Evolutionary conservation across 495 filamentous ascomycete species (phyloP).

Genomic region (Neurospora sp.): DNA sequence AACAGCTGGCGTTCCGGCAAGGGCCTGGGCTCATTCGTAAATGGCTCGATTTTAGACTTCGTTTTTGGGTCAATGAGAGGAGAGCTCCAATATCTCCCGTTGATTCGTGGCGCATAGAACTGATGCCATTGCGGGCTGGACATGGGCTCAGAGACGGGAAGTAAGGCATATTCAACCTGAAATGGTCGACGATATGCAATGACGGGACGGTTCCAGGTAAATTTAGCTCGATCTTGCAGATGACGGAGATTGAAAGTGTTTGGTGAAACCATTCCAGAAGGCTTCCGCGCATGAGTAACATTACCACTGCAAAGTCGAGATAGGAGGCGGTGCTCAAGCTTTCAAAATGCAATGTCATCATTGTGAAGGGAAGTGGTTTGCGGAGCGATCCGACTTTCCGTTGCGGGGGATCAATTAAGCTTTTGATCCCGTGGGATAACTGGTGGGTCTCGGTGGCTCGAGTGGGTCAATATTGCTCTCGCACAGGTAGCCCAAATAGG

Average conservation of each 20-base stretch:
- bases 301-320: background rate
- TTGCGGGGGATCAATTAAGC: conserved; percentile 10
- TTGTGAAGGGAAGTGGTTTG: background rate
- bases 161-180: background rate
- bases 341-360: background rate
- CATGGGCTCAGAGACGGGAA: background rate
- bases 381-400: background rate
- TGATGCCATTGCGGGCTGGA: background rate
- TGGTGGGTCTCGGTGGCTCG: background rate
- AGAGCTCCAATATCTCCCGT: background rate
- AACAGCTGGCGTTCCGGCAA: background rate
- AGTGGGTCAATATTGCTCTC: conserved; percentile 11
- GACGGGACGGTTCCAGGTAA: background rate
- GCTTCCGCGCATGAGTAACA: background rate
- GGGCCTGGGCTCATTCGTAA: background rate
- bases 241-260: background rate
- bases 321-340: background rate
- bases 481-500: conserved; percentile 26
- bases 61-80: background rate
- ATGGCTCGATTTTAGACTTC: background rate
- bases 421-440: conserved; percentile 6
- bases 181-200: background rate
- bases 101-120: background rate
- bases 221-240: background rate
- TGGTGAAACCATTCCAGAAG: background rate